Conservation (phyloP, 2,329 filamentous ascomycete species). For the Microsporum ferrugineum region DNA sequence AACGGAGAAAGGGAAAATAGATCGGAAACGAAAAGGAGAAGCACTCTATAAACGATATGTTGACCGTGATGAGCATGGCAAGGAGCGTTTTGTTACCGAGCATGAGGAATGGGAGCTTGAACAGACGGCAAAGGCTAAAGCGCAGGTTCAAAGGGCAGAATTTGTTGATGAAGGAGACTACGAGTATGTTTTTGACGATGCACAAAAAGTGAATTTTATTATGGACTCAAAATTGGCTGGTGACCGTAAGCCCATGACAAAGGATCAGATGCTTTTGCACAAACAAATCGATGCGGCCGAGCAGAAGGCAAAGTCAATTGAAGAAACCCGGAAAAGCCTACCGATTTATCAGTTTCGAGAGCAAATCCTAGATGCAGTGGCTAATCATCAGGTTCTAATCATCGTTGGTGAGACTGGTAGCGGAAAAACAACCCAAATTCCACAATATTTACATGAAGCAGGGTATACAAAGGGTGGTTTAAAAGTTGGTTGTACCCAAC, state of each 20-base stretch:
- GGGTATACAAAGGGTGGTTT: constrained; percentile 74
- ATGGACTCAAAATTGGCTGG: constrained; percentile 62
- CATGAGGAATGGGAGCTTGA: constrained; percentile 94
- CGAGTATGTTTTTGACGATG: constrained; percentile 84
- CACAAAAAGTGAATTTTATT: constrained; percentile 76
- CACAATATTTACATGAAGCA: constrained; percentile 85
- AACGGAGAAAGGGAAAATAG: constrained; percentile 82
- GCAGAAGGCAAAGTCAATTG: constrained; percentile 74
- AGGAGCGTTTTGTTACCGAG: constrained; percentile 83
- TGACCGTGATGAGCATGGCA: constrained; percentile 73
- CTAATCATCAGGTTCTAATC: constrained; percentile 74
- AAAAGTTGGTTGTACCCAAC: constrained; percentile 89
- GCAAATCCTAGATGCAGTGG: constrained; percentile 74
- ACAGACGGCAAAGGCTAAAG: constrained; percentile 75
- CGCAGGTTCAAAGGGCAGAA: constrained; percentile 66
- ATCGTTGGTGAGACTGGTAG: constrained; percentile 91
- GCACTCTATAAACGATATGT: constrained; percentile 84
- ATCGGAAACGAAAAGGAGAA: constrained; percentile 75
- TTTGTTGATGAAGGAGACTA: constrained; percentile 72
- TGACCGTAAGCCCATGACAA: constrained; percentile 58
- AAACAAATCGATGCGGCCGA: constrained; percentile 81
- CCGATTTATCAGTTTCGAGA: constrained; percentile 85
- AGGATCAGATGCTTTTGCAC: constrained; percentile 67
- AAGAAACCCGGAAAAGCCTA: constrained; percentile 79
- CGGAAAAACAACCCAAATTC: constrained; percentile 90